These are phyloP conservation scores for Butyriboletus loyo DNA, from an alignment of 768 basidiomycete species.

Conservation along the genomic window DNA sequence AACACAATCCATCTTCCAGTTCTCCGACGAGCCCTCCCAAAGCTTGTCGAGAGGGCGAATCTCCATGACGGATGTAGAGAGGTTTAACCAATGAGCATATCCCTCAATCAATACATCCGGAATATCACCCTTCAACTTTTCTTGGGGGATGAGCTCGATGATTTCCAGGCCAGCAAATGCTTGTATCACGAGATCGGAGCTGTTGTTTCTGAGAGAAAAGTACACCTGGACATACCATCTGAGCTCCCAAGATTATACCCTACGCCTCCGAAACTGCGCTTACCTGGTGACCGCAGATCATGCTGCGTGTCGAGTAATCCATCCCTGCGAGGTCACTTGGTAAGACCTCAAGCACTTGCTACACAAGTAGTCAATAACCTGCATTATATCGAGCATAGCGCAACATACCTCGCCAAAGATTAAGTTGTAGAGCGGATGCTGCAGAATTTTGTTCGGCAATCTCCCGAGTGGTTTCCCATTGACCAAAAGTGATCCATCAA, in stretches of 20 bases:
- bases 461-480: conserved; percentile 24
- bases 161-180: not conserved
- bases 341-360: conserved; percentile 21
- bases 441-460: conserved; percentile 19
- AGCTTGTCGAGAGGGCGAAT: conserved; percentile 16
- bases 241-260: not conserved
- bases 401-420: conserved; percentile 23
- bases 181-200: conserved; percentile 16
- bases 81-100: conserved; percentile 29
- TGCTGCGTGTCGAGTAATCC: conserved; percentile 24
- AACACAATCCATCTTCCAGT: conserved; percentile 21
- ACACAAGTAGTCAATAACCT: not conserved
- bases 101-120: conserved; percentile 15
- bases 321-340: conserved; percentile 27
- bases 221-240: conserved; percentile 13
- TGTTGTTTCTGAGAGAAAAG: conserved; percentile 19
- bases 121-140: conserved; percentile 19
- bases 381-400: not conserved
- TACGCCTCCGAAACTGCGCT: not conserved
- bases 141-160: conserved; percentile 20
- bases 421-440: conserved; percentile 16
- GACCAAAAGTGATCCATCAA: conserved; percentile 28
- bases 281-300: conserved; percentile 19
- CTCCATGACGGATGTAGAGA: conserved; percentile 19
- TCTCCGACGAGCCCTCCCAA: conserved; percentile 17